Evolutionary conservation across 441 rosid species (phyloP), one percentile per base, ranked within the genome.

Genomic region (Omphalea diandra): DNA sequence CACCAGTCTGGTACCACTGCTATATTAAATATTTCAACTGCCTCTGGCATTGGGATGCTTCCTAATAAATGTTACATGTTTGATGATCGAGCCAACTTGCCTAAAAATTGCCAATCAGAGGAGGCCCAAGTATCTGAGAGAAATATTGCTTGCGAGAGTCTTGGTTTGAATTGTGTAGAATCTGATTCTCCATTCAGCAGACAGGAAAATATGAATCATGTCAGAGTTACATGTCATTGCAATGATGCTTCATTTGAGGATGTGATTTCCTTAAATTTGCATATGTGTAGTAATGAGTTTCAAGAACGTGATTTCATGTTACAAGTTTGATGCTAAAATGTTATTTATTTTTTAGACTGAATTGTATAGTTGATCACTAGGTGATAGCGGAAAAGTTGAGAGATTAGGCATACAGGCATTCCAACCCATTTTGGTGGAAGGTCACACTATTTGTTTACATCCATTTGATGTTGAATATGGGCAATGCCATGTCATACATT

Each of bases 81-180:
- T 66, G 46, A 65, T 50, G 81, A 63, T 70, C 70, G 36, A 41
- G 44, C 63, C 69, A 54, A 65, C 58, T 68, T 67, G 53, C 49
- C 71, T 43, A 63, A 68, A 31, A 72, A 74, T 64, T 41, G 57
- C 63, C 71, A 61, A 55, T 54, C 69, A 47, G 81, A 77, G 55
- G 72, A 72, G 18, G 43, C 64, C 50, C 77, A 44, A 68, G 65
- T 40, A 69, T 74, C 81, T 52, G 75, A 65, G 54, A 70, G 74
- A 38, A 56, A 53, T 73, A 53, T 33, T 70, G 65, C 60, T 36
- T 3, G 55, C 44, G 63, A 57, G 54, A 78, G 71, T 73, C 22
- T 67, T 49, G 58, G 57, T 68, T 66, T 53, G 36, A 26, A 57
- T 43, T 14, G 4, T 29, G 55, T 41, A 59, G 73, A 57, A 65